Evolutionary conservation across 2,329 filamentous ascomycete species (phyloP).

Genomic region (Alternaria brassicicola): DNA sequence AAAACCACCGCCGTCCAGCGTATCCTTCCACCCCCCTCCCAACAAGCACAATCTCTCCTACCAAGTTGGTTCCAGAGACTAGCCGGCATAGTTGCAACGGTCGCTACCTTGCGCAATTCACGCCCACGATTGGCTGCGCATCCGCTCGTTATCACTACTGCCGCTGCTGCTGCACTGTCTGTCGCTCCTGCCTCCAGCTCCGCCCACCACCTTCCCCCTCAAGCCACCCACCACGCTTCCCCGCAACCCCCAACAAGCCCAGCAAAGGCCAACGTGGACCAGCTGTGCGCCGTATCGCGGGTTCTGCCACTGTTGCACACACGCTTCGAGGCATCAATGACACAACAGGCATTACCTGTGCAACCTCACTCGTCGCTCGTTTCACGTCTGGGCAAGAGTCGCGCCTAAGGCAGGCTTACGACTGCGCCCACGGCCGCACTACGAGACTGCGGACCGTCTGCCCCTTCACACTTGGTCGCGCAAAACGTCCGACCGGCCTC

Average conservation of each 20-base stretch:
- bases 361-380: conserved; percentile 39
- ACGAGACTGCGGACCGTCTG: conserved; percentile 4
- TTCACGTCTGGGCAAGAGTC: conserved; percentile 27
- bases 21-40: too few relatives aligned
- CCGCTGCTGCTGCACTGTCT: neutral
- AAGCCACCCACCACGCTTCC: conserved; percentile 17
- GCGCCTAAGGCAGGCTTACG: conserved; percentile 36
- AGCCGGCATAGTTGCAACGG: conserved; percentile 17
- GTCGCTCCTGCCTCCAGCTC: conserved; percentile 18
- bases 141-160: conserved; percentile 13
- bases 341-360: conserved; percentile 35
- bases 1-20: neutral
- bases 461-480: conserved; percentile 3
- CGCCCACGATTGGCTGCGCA: conserved; percentile 22
- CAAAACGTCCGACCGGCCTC: conserved; percentile 17
- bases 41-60: neutral
- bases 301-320: conserved; percentile 10
- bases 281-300: conserved; percentile 20
- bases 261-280: conserved; percentile 11
- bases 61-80: conserved; percentile 18
- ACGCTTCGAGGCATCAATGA: conserved; percentile 31
- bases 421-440: conserved; percentile 15
- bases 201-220: conserved; percentile 3
- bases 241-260: conserved; percentile 18
- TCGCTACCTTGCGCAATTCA: conserved; percentile 11